phyloP scores from a whole-genome alignment of 768 basidiomycete species.

The Boletus tomentosulus region DNA sequence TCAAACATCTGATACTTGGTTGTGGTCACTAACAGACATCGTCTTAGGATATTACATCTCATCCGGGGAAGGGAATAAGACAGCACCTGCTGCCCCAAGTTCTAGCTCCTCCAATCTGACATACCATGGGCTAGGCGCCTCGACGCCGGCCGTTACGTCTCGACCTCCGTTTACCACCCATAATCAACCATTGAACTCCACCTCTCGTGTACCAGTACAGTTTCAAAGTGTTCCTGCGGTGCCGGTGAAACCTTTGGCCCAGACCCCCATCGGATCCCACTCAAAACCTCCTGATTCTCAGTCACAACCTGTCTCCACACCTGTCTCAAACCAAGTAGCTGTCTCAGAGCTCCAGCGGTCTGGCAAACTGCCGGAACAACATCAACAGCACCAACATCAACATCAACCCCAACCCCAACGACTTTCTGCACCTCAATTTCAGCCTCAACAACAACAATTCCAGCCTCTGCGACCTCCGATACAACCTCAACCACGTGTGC shows the following conservation, averaged over 20 bases:
- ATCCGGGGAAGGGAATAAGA: neutral
- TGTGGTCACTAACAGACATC: neutral
- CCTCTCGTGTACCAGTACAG: conserved; percentile 5
- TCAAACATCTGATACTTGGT: neutral
- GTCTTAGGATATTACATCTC: conserved; percentile 1
- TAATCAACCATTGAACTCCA: conserved; percentile 1
- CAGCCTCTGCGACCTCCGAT: neutral
- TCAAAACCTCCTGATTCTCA: neutral
- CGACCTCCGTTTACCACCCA: neutral
- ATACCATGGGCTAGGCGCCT: neutral
- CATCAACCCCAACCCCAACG: conserved; percentile 1
- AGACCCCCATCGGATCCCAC: neutral
- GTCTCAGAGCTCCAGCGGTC: neutral
- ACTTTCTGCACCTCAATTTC: neutral
- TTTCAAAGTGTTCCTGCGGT: neutral
- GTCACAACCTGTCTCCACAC: neutral
- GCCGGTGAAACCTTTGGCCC: neutral
- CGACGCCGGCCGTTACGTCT: neutral
- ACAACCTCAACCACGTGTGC: neutral
- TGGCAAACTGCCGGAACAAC: neutral
- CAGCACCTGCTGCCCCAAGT: neutral
- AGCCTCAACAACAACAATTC: neutral
- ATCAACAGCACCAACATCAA: neutral
- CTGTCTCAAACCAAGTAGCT: neutral
- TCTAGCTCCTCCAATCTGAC: neutral